These are phyloP conservation scores for Podospora pseudoanserina DNA, from an alignment of 495 filamentous ascomycete species.

Conservation along the genomic window DNA sequence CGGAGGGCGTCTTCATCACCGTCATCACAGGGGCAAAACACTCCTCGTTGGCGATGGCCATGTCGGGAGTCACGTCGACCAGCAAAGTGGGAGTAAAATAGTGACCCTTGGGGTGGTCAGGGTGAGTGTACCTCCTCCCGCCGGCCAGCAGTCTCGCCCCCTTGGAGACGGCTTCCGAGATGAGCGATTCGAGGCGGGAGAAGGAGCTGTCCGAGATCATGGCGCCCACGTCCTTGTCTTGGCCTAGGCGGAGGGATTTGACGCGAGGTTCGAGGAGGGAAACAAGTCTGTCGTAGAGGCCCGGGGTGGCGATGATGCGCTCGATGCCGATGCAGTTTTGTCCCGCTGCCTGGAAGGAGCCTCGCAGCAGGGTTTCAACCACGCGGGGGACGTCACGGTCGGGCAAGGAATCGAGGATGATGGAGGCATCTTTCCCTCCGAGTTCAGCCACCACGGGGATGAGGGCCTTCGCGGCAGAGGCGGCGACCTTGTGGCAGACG, in stretches of 20 bases:
- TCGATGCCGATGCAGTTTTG: constrained; percentile 99
- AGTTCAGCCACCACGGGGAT: constrained; percentile 85
- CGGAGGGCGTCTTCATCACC: constrained; percentile 62
- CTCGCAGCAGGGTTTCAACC: constrained; percentile 78
- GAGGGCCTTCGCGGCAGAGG: constrained; percentile 75
- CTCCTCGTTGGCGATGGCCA: constrained; percentile 86
- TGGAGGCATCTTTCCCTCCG: constrained; percentile 93
- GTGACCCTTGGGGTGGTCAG: constrained; percentile 68
- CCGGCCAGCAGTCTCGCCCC: constrained; percentile 81
- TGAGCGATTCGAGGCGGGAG: constrained; percentile 62
- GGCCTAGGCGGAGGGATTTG: constrained; percentile 60
- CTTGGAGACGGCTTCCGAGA: constrained; percentile 67
- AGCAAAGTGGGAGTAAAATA: constrained; percentile 91
- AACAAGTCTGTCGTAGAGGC: constrained; percentile 68
- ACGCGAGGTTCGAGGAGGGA: constrained; percentile 68
- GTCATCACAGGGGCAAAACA: constrained; percentile 90
- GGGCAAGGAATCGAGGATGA: constrained; percentile 76
- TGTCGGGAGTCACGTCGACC: constrained; percentile 71
- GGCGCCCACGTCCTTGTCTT: constrained; percentile 74
- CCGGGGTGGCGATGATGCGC: constrained; percentile 76
- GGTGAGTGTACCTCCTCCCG: constrained; percentile 68
- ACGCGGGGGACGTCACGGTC: constrained; percentile 61
- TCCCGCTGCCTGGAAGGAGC: constrained; percentile 91
- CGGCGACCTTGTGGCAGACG: constrained; percentile 83
- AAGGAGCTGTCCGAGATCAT: constrained; percentile 79